phyloP scores from a whole-genome alignment of 2,329 filamentous ascomycete species.

The Colletotrichum tabaci region DNA sequence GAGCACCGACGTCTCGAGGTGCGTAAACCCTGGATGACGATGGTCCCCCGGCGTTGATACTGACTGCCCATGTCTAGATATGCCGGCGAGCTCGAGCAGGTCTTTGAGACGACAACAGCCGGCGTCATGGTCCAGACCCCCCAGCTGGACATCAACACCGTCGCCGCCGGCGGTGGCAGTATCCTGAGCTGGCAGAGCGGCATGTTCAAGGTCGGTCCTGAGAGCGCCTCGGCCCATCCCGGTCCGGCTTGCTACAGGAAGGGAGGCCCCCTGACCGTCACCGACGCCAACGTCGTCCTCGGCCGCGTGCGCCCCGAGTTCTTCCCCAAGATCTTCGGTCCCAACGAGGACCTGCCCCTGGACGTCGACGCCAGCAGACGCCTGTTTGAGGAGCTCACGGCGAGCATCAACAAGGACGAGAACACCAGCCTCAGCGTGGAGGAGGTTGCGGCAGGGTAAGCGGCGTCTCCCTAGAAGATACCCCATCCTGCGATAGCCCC shows the following conservation, averaged over 20 bases:
- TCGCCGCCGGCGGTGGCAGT: conserved; percentile 80
- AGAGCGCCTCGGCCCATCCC: conserved; percentile 79
- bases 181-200: conserved; percentile 80
- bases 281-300: conserved; percentile 79
- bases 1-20: conserved; percentile 81
- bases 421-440: conserved; percentile 45
- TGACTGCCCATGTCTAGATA: conserved; percentile 13
- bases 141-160: conserved; percentile 78
- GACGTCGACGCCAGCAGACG: conserved; percentile 57
- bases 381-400: conserved; percentile 60
- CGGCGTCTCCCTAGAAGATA: not conserved
- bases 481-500: not conserved
- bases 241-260: conserved; percentile 82
- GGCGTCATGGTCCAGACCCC: conserved; percentile 71
- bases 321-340: conserved; percentile 81
- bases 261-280: conserved; percentile 79
- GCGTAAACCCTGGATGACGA: conserved; percentile 55
- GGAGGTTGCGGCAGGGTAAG: conserved; percentile 65
- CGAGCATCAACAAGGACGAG: conserved; percentile 57
- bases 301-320: conserved; percentile 73
- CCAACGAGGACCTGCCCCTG: conserved; percentile 73
- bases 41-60: accelerated
- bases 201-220: conserved; percentile 80
- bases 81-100: conserved; percentile 50
- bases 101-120: conserved; percentile 83